A percentile compares a stretch with the other conserved stretches of the same genome.
phyloP scores from a whole-genome alignment of 148 eudicot species.

The Polygonum aviculare region DNA sequence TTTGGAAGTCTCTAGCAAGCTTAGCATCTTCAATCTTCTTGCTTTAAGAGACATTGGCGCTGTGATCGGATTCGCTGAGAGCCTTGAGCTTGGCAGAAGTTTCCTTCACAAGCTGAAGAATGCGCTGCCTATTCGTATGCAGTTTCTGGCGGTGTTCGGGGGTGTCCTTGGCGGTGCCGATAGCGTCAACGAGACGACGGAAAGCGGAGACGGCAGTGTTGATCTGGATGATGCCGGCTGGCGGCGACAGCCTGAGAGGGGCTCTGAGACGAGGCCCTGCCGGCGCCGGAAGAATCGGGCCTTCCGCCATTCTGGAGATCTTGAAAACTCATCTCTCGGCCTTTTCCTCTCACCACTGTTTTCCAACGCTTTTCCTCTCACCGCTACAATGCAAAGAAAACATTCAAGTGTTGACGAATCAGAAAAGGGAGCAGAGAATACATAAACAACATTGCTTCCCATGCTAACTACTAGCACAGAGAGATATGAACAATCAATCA shows the following conservation, averaged over 20 bases:
- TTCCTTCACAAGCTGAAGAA: slow-evolving; percentile 55
- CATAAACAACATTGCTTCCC: too few relatives aligned
- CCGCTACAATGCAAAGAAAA: too few relatives aligned
- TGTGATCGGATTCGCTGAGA: slow-evolving; percentile 42
- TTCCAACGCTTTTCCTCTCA: background rate
- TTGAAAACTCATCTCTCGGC: slow-evolving; percentile 44
- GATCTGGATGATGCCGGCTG: slow-evolving; percentile 58
- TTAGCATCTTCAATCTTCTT: slow-evolving; percentile 69
- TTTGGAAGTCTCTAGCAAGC: slow-evolving; percentile 76
- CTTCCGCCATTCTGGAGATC: slow-evolving; percentile 39
- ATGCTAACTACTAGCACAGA: too few relatives aligned
- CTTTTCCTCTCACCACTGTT: background rate
- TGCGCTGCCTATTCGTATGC: slow-evolving; percentile 50
- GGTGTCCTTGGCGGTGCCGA: slow-evolving; percentile 53
- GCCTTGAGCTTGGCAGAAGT: slow-evolving; percentile 62
- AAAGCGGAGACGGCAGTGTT: slow-evolving; percentile 45
- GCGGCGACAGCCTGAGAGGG: slow-evolving; percentile 48
- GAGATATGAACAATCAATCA: too few relatives aligned
- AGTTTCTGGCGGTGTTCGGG: slow-evolving; percentile 52
- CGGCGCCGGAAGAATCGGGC: slow-evolving; percentile 20
- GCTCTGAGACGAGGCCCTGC: slow-evolving; percentile 17
- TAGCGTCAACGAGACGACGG: slow-evolving; percentile 42
- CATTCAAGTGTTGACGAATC: too few relatives aligned
- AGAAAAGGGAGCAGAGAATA: too few relatives aligned
- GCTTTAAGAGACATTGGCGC: slow-evolving; percentile 34